phyloP scores from a whole-genome alignment of 805 yeast genomes.

The Hanseniaspora thailandica region DNA sequence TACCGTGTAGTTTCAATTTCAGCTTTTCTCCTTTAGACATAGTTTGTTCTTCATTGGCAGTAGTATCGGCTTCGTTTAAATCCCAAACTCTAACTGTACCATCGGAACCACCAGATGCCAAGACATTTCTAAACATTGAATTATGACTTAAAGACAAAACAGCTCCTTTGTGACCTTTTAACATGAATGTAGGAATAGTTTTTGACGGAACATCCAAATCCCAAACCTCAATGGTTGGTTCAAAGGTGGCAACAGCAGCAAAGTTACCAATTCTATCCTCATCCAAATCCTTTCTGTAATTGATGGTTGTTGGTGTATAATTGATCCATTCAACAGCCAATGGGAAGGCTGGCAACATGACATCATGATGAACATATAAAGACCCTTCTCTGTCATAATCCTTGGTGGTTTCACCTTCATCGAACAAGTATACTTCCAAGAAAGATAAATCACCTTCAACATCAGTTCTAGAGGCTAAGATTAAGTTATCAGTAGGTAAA shows the following conservation, averaged over 20 bases:
- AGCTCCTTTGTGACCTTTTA: slow-evolving; percentile 94
- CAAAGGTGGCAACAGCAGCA: slow-evolving; percentile 94
- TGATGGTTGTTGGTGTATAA: slow-evolving; percentile 43
- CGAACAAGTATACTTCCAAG: slow-evolving; percentile 86
- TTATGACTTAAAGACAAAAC: slow-evolving; percentile 80
- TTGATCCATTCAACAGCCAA: slow-evolving; percentile 92
- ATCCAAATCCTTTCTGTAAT: slow-evolving; percentile 23
- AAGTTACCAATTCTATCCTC: slow-evolving; percentile 61
- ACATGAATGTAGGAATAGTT: slow-evolving; percentile 84
- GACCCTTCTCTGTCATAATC: slow-evolving; percentile 63
- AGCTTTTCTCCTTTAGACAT: slow-evolving; percentile 5
- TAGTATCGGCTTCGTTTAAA: slow-evolving; percentile 53
- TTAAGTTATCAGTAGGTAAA: slow-evolving; percentile 78
- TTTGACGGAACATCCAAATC: slow-evolving; percentile 84
- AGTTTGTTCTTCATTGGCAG: slow-evolving; percentile 30
- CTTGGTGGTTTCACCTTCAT: slow-evolving; percentile 62
- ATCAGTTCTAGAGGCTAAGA: slow-evolving; percentile 74
- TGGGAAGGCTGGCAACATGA: slow-evolving; percentile 95
- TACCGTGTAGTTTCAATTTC: slow-evolving; percentile 48
- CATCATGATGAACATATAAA: slow-evolving; percentile 87
- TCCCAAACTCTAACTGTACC: slow-evolving; percentile 94
- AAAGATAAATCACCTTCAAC: slow-evolving; percentile 82
- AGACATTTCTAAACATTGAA: slow-evolving; percentile 63
- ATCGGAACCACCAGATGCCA: slow-evolving; percentile 93
- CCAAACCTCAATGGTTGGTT: slow-evolving; percentile 96